Evolutionary conservation across 1,284 basidiomycete species (phyloP), one percentile per base, ranked within the genome.

Genomic region (Vanrija sp.): DNA sequence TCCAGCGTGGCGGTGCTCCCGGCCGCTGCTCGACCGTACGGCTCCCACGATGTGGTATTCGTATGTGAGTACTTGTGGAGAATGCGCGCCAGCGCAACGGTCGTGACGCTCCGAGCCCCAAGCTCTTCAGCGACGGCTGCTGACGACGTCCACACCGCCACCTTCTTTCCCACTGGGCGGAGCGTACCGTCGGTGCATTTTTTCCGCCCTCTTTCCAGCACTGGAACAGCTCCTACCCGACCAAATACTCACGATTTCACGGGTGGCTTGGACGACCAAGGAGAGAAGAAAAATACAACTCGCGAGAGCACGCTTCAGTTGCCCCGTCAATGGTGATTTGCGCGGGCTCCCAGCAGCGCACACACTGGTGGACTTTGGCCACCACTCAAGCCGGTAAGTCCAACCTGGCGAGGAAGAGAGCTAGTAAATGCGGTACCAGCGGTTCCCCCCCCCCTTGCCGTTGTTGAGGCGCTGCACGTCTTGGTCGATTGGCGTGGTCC

Each of bases 251-350:
- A 76, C 76, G 46, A 54, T n/a, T 0, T 76, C 78, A 75, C 79
- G 74, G 47, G 80, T 78, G 49, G 80, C 78, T 52, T 60, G 65
- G 34, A 75, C 72, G 47, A 69, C 75, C 83, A 85, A 84, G 6
- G 83, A 83, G 49, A 86, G 78, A 85, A 80, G n/a, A 85, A 83
- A 14, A 82, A 76, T 72, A 85, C 83, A 51, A 84, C 81, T 44
- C 83, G 55, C 6, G 43, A 43, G 2, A 48, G 51, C 47, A 83
- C 73, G 61, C 78, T 82, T 80, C 81, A 85, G 9, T 65, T 61
- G 26, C 83, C 84, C 67, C 84, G 52, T 83, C 85, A 53, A 85
- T 73, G 43, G 80, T 77, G 59, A 85, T 85, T 6, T 79, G 82
- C 0, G 81, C 78, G 67, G 80, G 75, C 7, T 77, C 79, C 46